Evolutionary conservation across 306 rosid species (phyloP).

Genomic region (Cyamopsis tetragonoloba): DNA sequence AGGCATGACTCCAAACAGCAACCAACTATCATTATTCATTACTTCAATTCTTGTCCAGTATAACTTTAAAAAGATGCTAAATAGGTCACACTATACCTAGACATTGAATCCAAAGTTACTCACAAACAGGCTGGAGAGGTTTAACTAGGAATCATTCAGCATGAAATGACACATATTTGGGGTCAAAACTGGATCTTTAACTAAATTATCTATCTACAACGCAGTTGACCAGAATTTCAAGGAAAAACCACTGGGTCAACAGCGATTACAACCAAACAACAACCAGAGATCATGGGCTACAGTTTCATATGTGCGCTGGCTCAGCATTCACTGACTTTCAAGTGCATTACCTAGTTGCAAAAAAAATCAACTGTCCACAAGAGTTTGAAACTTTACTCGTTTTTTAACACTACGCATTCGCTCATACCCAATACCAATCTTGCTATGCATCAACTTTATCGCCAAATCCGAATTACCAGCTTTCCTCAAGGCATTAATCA

Average conservation of each 20-base stretch:
- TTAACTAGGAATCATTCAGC: neutral
- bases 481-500: slow-evolving; percentile 83
- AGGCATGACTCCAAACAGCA: neutral
- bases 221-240: neutral
- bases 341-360: slow-evolving; percentile 6
- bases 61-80: neutral
- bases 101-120: slow-evolving; percentile 8
- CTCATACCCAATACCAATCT: slow-evolving; percentile 89
- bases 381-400: slow-evolving; percentile 76
- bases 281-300: neutral
- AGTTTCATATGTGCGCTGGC: neutral
- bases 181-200: neutral
- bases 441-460: slow-evolving; percentile 83
- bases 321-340: neutral
- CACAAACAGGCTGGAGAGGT: neutral
- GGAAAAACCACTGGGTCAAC: neutral
- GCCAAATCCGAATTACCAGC: slow-evolving; percentile 80
- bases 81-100: neutral
- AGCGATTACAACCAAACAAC: neutral
- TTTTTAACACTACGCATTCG: slow-evolving; percentile 66
- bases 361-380: slow-evolving; percentile 34
- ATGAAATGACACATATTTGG: neutral
- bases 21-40: neutral
- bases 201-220: neutral
- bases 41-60: neutral